Evolutionary conservation across 78 protist species (phyloP), one percentile per base, ranked within the genome.

Genomic region (Dictyostelium capitatum): DNA sequence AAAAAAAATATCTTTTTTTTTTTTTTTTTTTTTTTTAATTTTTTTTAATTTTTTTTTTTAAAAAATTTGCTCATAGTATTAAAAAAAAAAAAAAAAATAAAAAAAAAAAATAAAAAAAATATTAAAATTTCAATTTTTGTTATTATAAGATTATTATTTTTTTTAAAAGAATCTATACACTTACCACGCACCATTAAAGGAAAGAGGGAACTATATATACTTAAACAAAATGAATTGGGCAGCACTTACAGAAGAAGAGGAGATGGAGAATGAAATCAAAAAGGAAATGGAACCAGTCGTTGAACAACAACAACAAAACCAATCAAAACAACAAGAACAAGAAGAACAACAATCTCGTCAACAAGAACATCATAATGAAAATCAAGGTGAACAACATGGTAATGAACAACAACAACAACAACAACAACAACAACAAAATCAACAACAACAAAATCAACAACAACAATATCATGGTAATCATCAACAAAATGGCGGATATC

Each of bases 181-280:
- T 47, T n/a, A 25, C 48, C 9, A 73, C 79, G 1, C 23, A 73
- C 9, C 79, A 37, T 2, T 2, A 51, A 0, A n/a, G 14, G 20
- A 75, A 75, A 75, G 23, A 17, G 43, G 43, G 2, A 37, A 3
- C 1, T 37, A 37, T 37, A 37, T 37, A 37, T 37, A 37, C 43
- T 37, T 1, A 37, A 80, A 7, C 41, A 41, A 80, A 83, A 69
- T 83, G 81, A 83, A 37, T 56, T 83, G 91, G 91, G 91, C 91
- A 37, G 91, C 72, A 54, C 81, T 72, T 54, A 83, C 91, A 14
- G 91, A 83, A 54, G 73, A 73, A 37, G 91, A 83, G 23, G 91
- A 83, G 73, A 69, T 51, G 37, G 91, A 69, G 57, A 83, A 51
- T 30, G 91, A 83, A 32, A 37, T 46, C 19, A 51, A 64, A 47